Evolutionary conservation across 2,329 filamentous ascomycete genomes (phyloP).

Genomic region (Stromatinia cepivora): DNA sequence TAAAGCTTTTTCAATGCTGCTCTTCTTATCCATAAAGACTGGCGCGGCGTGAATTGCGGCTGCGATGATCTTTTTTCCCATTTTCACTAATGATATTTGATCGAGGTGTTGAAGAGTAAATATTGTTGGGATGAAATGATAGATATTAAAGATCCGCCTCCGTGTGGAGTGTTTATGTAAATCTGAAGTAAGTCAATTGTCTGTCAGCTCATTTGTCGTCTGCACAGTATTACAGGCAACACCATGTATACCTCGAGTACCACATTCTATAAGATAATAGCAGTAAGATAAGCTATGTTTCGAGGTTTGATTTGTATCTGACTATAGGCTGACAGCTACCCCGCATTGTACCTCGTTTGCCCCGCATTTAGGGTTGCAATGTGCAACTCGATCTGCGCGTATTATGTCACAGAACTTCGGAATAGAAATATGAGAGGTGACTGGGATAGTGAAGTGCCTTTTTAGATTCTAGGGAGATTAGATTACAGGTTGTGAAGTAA

Average conservation of each 20-base stretch:
- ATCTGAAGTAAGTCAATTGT: no score
- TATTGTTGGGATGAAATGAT: background rate
- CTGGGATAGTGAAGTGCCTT: no score
- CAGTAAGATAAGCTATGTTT: background rate
- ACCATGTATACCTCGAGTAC: background rate
- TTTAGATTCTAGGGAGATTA: no score
- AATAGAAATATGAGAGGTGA: background rate
- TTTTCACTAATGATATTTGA: background rate
- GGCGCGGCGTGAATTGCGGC: slow-evolving; percentile 10
- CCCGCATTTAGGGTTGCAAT: background rate
- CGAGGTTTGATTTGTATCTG: background rate
- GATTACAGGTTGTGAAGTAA: no score
- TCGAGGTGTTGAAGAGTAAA: background rate
- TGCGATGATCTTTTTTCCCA: background rate
- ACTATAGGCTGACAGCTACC: background rate
- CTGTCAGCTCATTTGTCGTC: background rate
- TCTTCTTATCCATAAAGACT: slow-evolving; percentile 6
- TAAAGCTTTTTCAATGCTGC: background rate
- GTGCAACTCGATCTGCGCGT: background rate
- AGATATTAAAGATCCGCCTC: background rate
- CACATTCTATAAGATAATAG: background rate
- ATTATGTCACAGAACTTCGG: background rate
- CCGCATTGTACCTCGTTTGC: background rate
- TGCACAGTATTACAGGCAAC: background rate
- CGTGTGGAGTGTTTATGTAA: background rate